Evolutionary conservation across 352 stramenopile genomes (phyloP), one percentile per base, ranked within the genome.

Genomic region (Albugo candida): DNA sequence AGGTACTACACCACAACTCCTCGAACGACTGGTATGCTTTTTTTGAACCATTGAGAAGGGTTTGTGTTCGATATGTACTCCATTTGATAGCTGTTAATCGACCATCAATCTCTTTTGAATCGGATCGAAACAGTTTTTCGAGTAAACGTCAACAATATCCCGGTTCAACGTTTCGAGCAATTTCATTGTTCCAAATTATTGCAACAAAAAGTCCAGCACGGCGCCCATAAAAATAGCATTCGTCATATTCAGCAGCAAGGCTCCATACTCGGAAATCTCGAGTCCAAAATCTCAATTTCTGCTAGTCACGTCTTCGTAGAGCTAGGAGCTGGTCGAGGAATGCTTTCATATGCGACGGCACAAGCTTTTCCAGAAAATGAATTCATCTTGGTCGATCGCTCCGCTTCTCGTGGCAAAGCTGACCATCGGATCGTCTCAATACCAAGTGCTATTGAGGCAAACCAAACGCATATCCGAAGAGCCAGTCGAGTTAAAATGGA

Each of bases 201-300:
- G 11, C 53, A 62, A 21, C 61, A 83, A 42, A 89, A 89, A 53
- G 64, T 62, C 14, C 61, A 55, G 4, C 58, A 69, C 0, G 63
- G 68, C 17, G 61, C 77, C 3, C 70, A 66, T 0, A 71, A 80
- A 49, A 83, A 63, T 36, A 51, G 76, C 12, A 48, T 89, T 41
- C 67, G 77, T 5, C 77, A 89, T 54, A 86, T 89, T 44, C 66
- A 86, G 52, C 77, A 89, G 49, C 77, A 89, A 41, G 65, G 74
- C 10, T 86, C 73, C 8, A 89, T 89, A 46, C 61, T 89, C 2
- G 74, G 73, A 1, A 74, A 89, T 47, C 81, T 89, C 70, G 67
- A 81, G 14, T 45, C 62, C 2, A 56, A 61, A 10, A 56, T 67
- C 1, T 51, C 86, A 45, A 49, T 89, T 35, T 48, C 78, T 19